Evolutionary conservation across 495 filamentous ascomycete species (phyloP).

Genomic region (Glutinoglossum americanum): DNA sequence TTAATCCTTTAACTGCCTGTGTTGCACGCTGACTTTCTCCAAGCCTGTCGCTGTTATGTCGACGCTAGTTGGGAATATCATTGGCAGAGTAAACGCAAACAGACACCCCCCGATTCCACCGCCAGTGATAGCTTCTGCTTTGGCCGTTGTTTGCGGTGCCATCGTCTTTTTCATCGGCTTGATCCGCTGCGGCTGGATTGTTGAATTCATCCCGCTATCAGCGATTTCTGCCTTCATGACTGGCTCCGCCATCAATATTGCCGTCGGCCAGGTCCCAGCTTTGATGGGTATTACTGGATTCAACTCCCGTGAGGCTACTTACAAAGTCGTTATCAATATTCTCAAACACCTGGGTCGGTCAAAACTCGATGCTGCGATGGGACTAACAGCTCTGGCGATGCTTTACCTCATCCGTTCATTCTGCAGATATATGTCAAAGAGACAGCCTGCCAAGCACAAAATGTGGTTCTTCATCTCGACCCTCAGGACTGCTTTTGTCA

Average conservation of each 20-base stretch:
- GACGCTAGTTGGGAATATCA: slow-evolving; percentile 63
- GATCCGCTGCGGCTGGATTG: slow-evolving; percentile 68
- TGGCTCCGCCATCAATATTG: slow-evolving; percentile 82
- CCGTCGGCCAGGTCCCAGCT: slow-evolving; percentile 62
- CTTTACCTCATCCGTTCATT: slow-evolving; percentile 59
- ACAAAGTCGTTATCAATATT: slow-evolving; percentile 69
- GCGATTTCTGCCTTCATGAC: slow-evolving; percentile 97
- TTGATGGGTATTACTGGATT: slow-evolving; percentile 72
- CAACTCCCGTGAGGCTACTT: slow-evolving; percentile 57
- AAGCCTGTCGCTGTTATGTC: slow-evolving; percentile 95
- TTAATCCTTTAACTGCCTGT: not conserved
- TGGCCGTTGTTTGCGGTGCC: slow-evolving; percentile 62
- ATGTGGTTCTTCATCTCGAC: slow-evolving; percentile 77
- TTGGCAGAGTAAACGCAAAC: slow-evolving; percentile 33
- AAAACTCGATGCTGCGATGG: slow-evolving; percentile 69
- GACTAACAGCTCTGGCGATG: slow-evolving; percentile 59
- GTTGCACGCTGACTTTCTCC: not conserved
- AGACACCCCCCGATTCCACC: slow-evolving; percentile 28
- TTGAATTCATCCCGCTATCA: slow-evolving; percentile 82
- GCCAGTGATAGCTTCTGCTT: slow-evolving; percentile 50
- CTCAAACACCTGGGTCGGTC: slow-evolving; percentile 50
- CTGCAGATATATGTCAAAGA: slow-evolving; percentile 46
- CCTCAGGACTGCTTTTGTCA: slow-evolving; percentile 75
- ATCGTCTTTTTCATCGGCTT: slow-evolving; percentile 70
- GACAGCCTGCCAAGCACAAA: slow-evolving; percentile 46